phyloP scores from a whole-genome alignment of 352 stramenopile genomes.

The Thalassiosira hispida region DNA sequence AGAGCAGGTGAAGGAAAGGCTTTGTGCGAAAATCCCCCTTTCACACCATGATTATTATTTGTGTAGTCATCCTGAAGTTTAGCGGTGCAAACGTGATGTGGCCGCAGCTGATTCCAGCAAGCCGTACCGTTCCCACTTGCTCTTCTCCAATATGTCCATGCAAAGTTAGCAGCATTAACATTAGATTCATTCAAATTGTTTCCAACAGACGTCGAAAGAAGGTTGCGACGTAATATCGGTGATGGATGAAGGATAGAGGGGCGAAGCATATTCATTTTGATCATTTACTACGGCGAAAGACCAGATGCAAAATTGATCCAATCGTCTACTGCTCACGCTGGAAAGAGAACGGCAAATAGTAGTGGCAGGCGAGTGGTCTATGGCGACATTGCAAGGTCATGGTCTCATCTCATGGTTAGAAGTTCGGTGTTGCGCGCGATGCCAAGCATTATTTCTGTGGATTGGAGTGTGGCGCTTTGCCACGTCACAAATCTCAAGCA shows the following conservation, averaged over 20 bases:
- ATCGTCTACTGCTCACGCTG: too few species aligned
- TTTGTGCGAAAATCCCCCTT: background rate
- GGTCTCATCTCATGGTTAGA: too few species aligned
- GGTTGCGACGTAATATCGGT: conserved; percentile 11
- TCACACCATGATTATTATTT: background rate
- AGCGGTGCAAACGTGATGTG: conserved; percentile 19
- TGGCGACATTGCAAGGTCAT: too few species aligned
- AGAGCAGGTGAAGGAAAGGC: conserved; percentile 2
- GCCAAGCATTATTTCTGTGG: too few species aligned
- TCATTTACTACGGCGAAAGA: too few species aligned
- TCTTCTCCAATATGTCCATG: conserved; percentile 31
- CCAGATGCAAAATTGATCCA: too few species aligned
- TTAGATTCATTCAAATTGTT: conserved; percentile 1
- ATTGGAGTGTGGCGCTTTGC: too few species aligned
- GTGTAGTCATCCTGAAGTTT: background rate
- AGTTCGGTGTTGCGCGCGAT: too few species aligned
- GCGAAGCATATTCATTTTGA: conserved; percentile 20
- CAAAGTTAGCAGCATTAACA: conserved; percentile 20
- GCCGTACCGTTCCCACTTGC: background rate
- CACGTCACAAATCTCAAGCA: too few species aligned
- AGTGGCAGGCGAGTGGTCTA: too few species aligned
- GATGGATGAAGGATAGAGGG: conserved; percentile 10
- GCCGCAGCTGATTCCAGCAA: conserved; percentile 14
- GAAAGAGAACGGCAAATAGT: too few species aligned
- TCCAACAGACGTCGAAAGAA: background rate